Evolutionary conservation across 768 basidiomycete genomes (phyloP).

Genomic region (Tylopilus cervinicoccineus): DNA sequence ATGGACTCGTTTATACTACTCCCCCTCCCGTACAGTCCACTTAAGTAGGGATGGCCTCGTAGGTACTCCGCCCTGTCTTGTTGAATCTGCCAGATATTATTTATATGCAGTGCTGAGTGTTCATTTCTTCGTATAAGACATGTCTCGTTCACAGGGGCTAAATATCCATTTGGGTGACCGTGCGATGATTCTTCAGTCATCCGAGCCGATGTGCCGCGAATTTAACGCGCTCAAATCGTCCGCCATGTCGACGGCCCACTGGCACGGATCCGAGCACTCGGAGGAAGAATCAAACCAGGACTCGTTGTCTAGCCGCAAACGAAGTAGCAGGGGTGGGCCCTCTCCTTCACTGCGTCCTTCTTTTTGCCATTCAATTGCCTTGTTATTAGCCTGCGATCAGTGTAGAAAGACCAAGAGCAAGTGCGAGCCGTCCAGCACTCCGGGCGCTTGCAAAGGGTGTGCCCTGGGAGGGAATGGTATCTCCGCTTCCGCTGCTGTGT

Average conservation of each 20-base stretch:
- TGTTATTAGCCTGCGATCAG: slow-evolving; percentile 70
- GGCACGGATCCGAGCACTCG: slow-evolving; percentile 58
- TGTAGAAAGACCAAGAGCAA: slow-evolving; percentile 88
- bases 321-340: slow-evolving; percentile 58
- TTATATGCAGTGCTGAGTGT: background rate
- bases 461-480: slow-evolving; percentile 51
- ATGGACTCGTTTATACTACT: slow-evolving; percentile 88
- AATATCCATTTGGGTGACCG: slow-evolving; percentile 8
- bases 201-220: background rate
- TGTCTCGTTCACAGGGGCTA: slow-evolving; percentile 5
- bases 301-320: slow-evolving; percentile 44
- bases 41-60: slow-evolving; percentile 49
- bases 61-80: background rate
- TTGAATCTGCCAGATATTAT: background rate
- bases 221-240: slow-evolving; percentile 3
- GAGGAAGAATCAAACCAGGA: slow-evolving; percentile 51
- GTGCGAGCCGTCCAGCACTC: slow-evolving; percentile 57
- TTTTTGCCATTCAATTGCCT: slow-evolving; percentile 12
- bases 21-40: slow-evolving; percentile 79
- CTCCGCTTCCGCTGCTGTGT: slow-evolving; percentile 10
- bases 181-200: slow-evolving; percentile 19
- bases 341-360: background rate
- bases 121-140: too few species aligned
- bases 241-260: slow-evolving; percentile 34
- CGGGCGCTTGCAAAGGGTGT: slow-evolving; percentile 61